These are phyloP conservation scores for Zangia roseola DNA, from an alignment of 768 basidiomycete genomes.

Conservation along the genomic window DNA sequence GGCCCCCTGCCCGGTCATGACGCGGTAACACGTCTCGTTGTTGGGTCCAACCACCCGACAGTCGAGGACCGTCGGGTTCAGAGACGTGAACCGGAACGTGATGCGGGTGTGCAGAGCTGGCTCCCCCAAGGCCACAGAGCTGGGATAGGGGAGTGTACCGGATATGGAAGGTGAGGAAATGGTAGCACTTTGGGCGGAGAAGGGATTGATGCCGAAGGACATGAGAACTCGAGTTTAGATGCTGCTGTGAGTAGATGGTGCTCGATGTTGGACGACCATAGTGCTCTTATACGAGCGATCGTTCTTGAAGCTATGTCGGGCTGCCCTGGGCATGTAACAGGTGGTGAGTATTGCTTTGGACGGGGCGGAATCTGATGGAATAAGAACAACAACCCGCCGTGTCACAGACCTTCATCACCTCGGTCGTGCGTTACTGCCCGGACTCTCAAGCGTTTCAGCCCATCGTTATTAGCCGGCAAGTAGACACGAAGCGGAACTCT, in stretches of 20 bases:
- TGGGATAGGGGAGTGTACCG: constrained; percentile 61
- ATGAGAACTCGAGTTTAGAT: constrained; percentile 1
- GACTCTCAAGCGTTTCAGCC: too few relatives aligned
- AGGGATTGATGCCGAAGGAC: constrained; percentile 28
- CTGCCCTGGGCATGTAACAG: neutral
- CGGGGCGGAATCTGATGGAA: neutral
- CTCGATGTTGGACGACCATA: too few relatives aligned
- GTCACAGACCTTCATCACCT: neutral
- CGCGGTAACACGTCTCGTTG: constrained; percentile 44
- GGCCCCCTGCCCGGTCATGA: constrained; percentile 50
- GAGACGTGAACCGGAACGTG: constrained; percentile 49
- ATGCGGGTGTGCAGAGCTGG: constrained; percentile 35
- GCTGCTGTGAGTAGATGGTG: too few relatives aligned
- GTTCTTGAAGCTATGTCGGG: constrained; percentile 17
- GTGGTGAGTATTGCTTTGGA: neutral
- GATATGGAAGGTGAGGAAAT: constrained; percentile 49
- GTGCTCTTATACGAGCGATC: constrained; percentile 11
- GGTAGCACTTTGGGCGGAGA: constrained; percentile 27
- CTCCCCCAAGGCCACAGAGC: constrained; percentile 18
- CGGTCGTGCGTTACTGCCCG: too few relatives aligned
- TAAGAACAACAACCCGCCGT: neutral
- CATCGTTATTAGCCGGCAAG: too few relatives aligned
- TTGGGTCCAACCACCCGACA: constrained; percentile 52
- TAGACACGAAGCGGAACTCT: too few relatives aligned
- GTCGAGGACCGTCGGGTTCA: constrained; percentile 53